Conservation (phyloP, 768 basidiomycete species). For the Xerocomus brunneocitrinus region DNA sequence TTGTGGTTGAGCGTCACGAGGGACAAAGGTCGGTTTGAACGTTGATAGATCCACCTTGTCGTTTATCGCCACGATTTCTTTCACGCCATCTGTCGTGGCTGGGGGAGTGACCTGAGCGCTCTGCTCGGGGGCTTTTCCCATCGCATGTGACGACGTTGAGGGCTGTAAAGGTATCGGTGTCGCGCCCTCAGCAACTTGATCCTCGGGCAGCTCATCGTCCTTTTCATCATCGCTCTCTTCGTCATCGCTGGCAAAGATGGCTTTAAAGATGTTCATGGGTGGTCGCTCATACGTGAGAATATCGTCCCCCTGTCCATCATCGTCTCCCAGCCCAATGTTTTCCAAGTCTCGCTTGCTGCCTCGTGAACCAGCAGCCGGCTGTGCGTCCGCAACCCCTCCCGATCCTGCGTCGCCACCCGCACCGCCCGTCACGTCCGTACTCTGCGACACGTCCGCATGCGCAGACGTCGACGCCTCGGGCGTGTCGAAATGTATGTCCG, state of each 20-base stretch:
- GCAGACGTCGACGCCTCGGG: conserved; percentile 23
- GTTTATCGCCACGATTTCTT: conserved; percentile 1
- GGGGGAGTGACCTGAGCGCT: not conserved
- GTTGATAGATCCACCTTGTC: conserved; percentile 52
- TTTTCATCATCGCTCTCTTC: conserved; percentile 76
- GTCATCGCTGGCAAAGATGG: conserved; percentile 94
- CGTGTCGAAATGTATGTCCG: conserved; percentile 40
- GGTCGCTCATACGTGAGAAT: conserved; percentile 87
- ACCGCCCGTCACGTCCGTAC: conserved; percentile 1
- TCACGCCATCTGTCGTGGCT: not conserved
- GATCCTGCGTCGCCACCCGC: not conserved
- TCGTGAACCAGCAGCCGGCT: not conserved
- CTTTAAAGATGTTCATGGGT: conserved; percentile 91
- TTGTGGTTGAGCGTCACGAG: conserved; percentile 38
- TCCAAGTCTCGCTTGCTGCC: conserved; percentile 54
- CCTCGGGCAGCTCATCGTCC: conserved; percentile 21
- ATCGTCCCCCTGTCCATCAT: conserved; percentile 83
- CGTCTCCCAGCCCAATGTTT: conserved; percentile 89
- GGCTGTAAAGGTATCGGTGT: conserved; percentile 8
- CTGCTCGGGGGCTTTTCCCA: not conserved
- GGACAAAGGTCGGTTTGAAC: conserved; percentile 88
- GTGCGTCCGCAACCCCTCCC: not conserved
- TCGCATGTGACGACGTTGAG: conserved; percentile 6
- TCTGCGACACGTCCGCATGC: conserved; percentile 10
- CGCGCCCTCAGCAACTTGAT: not conserved